Evolutionary conservation across 768 basidiomycete genomes (phyloP).

Genomic region (Amanita polypyramis): DNA sequence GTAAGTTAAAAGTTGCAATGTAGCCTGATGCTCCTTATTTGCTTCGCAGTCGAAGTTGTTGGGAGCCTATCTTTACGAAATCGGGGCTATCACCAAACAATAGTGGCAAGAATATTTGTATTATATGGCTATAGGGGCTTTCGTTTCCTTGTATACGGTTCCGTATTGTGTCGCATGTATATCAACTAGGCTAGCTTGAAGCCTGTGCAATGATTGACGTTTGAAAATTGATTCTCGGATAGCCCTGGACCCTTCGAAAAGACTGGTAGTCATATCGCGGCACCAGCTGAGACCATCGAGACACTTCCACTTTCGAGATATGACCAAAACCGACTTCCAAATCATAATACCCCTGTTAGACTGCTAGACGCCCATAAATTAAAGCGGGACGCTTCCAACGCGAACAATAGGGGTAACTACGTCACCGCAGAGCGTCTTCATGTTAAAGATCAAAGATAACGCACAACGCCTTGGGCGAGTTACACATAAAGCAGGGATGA

Average conservation of each 20-base stretch:
- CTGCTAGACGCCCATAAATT: not conserved
- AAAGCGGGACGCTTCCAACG: not conserved
- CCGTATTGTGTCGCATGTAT: not conserved
- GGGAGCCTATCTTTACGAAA: constrained; percentile 74
- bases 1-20: constrained; percentile 30
- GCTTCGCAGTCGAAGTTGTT: constrained; percentile 53
- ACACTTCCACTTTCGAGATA: too few species aligned
- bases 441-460: constrained; percentile 1
- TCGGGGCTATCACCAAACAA: constrained; percentile 25
- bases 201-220: too few species aligned
- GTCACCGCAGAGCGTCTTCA: not conserved
- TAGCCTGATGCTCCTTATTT: not conserved
- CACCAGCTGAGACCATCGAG: too few species aligned
- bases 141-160: too few species aligned
- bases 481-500: not conserved
- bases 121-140: too few species aligned
- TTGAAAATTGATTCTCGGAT: too few species aligned
- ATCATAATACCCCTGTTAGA: not conserved
- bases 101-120: not conserved
- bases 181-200: too few species aligned
- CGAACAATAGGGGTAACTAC: not conserved
- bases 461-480: constrained; percentile 1
- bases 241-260: too few species aligned
- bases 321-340: not conserved
- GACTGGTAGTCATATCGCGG: too few species aligned